These are phyloP conservation scores for Fraxinus latifolia DNA, from an alignment of 305 asterid genomes.

Conservation along the genomic window DNA sequence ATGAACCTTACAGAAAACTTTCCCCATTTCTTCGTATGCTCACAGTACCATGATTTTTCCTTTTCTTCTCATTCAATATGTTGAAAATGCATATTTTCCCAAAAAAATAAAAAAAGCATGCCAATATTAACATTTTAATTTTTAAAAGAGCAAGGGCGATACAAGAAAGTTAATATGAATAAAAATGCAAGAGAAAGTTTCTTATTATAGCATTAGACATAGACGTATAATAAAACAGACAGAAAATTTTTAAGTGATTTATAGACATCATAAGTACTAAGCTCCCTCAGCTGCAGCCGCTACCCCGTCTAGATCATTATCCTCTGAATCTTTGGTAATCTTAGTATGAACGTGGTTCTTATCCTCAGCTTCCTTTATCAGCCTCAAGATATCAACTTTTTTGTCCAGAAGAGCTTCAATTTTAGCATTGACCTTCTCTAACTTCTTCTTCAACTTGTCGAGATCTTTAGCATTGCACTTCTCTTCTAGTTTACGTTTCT, in stretches of 20 bases:
- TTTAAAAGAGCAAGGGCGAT: neutral
- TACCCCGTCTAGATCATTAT: conserved; percentile 19
- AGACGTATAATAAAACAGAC: neutral
- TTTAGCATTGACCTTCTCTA: conserved; percentile 48
- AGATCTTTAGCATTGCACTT: conserved; percentile 37
- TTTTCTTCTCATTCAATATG: too few species aligned
- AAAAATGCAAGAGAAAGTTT: neutral
- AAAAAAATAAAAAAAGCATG: too few species aligned
- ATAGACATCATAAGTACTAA: conserved; percentile 16
- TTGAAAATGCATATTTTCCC: neutral
- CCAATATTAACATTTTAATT: neutral
- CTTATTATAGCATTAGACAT: neutral
- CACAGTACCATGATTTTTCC: too few species aligned
- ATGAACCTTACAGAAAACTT: too few species aligned
- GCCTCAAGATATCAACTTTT: conserved; percentile 43
- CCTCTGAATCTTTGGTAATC: conserved; percentile 25
- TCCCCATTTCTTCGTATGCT: too few species aligned
- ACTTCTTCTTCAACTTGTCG: conserved; percentile 44
- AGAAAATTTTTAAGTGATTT: neutral
- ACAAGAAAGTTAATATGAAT: neutral
- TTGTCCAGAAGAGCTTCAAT: conserved; percentile 38
- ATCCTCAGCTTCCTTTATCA: conserved; percentile 48
- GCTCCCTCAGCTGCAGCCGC: conserved; percentile 21
- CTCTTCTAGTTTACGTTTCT: conserved; percentile 38
- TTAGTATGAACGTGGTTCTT: conserved; percentile 27